Percentiles rank a stretch among this genome's conserved stretches.
Conservation (phyloP, 2,329 filamentous ascomycete species). For the Cryphonectria naterciae region DNA sequence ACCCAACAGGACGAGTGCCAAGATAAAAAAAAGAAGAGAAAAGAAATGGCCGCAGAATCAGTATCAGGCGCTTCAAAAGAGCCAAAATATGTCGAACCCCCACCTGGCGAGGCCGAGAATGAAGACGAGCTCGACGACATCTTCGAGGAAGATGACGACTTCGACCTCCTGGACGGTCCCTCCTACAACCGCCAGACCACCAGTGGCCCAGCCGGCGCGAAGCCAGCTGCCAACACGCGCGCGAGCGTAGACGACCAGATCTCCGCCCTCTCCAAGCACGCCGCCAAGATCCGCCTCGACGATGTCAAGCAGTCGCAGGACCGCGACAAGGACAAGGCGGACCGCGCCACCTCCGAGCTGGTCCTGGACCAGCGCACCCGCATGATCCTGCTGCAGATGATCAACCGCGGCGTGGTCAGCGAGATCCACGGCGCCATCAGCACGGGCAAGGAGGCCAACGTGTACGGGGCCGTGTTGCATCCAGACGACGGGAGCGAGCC, state of each 20-base stretch:
- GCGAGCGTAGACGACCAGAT: conserved; percentile 87
- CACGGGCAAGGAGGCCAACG: conserved; percentile 97
- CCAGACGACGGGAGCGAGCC: conserved; percentile 57
- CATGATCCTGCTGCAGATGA: conserved; percentile 95
- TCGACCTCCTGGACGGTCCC: conserved; percentile 57
- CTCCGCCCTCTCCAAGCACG: conserved; percentile 80
- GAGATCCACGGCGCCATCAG: conserved; percentile 95
- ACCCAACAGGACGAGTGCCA: background rate
- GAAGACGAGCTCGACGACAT: conserved; percentile 50
- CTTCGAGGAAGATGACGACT: conserved; percentile 64
- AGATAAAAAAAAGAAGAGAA: background rate
- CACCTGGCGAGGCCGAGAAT: conserved; percentile 40
- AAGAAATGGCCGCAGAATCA: conserved; percentile 16
- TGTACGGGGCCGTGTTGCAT: conserved; percentile 83
- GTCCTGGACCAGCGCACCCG: conserved; percentile 92
- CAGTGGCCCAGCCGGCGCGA: conserved; percentile 53
- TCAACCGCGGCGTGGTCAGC: conserved; percentile 86
- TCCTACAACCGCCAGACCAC: conserved; percentile 78
- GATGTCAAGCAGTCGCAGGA: conserved; percentile 58
- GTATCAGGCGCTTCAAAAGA: conserved; percentile 16
- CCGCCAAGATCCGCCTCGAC: conserved; percentile 81
- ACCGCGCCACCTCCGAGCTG: conserved; percentile 92
- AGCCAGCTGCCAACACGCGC: conserved; percentile 77
- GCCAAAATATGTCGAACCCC: background rate
- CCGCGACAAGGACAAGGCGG: conserved; percentile 81